Evolutionary conservation across 257 asterid species (phyloP).

Genomic region (Scutellaria minor): DNA sequence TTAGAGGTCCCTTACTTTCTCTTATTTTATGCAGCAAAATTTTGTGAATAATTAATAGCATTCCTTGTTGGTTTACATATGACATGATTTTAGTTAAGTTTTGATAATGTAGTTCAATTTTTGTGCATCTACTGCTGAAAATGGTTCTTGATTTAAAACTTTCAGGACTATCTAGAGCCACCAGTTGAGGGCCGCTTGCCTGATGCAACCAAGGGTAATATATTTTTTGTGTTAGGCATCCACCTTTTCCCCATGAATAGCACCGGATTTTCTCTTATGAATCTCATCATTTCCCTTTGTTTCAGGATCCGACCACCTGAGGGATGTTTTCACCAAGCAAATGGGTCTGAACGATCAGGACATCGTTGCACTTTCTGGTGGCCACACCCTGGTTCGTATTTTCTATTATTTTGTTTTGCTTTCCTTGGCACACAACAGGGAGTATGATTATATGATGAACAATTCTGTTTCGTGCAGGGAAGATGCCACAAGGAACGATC

Average conservation of each 20-base stretch:
- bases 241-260: background rate
- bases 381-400: slow-evolving; percentile 78
- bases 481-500: slow-evolving; percentile 95
- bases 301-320: slow-evolving; percentile 86
- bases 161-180: slow-evolving; percentile 79
- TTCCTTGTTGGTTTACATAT: background rate
- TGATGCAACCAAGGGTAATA: slow-evolving; percentile 79
- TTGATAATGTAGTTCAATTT: background rate
- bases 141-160: slow-evolving; percentile 18
- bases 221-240: too few species aligned
- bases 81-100: background rate
- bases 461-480: slow-evolving; percentile 52
- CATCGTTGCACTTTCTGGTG: slow-evolving; percentile 95
- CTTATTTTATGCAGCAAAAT: background rate
- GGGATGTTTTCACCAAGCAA: slow-evolving; percentile 76
- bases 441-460: background rate
- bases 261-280: background rate
- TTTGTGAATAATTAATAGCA: background rate
- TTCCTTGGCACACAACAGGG: background rate
- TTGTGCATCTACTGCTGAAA: background rate
- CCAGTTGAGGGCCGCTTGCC: slow-evolving; percentile 97
- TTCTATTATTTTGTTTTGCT: slow-evolving; percentile 2
- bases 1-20: background rate
- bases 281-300: background rate
- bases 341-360: slow-evolving; percentile 91